A percentile compares a stretch with the other conserved stretches of the same genome.
These are phyloP conservation scores for Anthracocystis panici-leucophaei DNA, from an alignment of 1,284 basidiomycete species.

Conservation along the genomic window DNA sequence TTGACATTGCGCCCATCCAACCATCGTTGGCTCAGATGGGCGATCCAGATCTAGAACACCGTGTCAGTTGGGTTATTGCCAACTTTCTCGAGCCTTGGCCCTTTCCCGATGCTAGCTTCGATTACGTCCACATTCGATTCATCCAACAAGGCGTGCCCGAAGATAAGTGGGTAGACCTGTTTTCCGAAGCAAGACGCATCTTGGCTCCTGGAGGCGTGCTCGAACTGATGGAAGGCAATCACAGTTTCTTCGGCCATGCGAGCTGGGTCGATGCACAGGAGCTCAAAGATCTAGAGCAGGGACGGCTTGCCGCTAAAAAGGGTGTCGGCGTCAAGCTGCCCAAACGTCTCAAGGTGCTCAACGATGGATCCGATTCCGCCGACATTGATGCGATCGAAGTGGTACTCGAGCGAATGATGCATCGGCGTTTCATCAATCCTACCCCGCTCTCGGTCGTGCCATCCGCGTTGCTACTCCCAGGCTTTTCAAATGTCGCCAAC, in stretches of 20 bases:
- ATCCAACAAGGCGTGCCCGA: slow-evolving; percentile 49
- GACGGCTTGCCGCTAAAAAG: slow-evolving; percentile 7
- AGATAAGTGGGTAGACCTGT: slow-evolving; percentile 50
- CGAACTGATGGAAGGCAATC: slow-evolving; percentile 54
- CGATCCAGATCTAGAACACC: slow-evolving; percentile 46
- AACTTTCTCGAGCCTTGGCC: slow-evolving; percentile 59
- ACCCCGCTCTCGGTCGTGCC: slow-evolving; percentile 47
- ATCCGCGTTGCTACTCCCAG: slow-evolving; percentile 36
- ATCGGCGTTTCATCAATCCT: slow-evolving; percentile 53
- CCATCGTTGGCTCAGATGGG: slow-evolving; percentile 32
- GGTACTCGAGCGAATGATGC: slow-evolving; percentile 45
- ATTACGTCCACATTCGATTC: slow-evolving; percentile 58
- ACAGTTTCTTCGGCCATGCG: slow-evolving; percentile 48
- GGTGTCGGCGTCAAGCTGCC: slow-evolving; percentile 31
- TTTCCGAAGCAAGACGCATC: slow-evolving; percentile 45
- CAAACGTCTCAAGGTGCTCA: slow-evolving; percentile 36
- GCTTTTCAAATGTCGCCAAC: slow-evolving; percentile 40
- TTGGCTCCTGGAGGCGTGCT: slow-evolving; percentile 54
- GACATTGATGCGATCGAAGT: slow-evolving; percentile 52
- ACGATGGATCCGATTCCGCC: slow-evolving; percentile 20
- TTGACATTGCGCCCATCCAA: slow-evolving; percentile 60
- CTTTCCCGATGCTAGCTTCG: slow-evolving; percentile 60
- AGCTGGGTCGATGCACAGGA: slow-evolving; percentile 44
- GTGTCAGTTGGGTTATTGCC: slow-evolving; percentile 61
- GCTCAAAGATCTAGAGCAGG: slow-evolving; percentile 42